These are phyloP conservation scores for Clarireedia hainanense DNA, from an alignment of 2,329 filamentous ascomycete species.

Conservation along the genomic window DNA sequence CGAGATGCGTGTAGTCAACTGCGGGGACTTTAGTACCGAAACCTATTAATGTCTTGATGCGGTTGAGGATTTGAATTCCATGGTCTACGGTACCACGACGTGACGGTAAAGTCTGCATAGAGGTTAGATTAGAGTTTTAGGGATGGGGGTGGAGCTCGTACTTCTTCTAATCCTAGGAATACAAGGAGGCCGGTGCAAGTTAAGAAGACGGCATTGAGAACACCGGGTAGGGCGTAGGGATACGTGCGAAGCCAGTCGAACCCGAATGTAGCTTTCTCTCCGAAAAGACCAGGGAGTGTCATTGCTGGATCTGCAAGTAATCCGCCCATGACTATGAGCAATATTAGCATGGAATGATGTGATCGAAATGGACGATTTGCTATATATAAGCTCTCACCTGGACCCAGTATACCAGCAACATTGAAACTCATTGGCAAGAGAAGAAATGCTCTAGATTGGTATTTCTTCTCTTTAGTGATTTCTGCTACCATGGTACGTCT, in stretches of 20 bases:
- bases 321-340: constrained; percentile 30
- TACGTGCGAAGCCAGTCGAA: constrained; percentile 31
- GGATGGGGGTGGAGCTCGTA: not conserved
- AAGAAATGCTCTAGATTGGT: constrained; percentile 35
- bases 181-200: constrained; percentile 25
- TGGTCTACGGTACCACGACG: constrained; percentile 2
- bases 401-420: constrained; percentile 38
- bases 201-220: constrained; percentile 30
- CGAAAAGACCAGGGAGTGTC: constrained; percentile 26
- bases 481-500: constrained; percentile 64
- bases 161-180: constrained; percentile 28
- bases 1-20: constrained; percentile 14
- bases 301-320: constrained; percentile 35
- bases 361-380: not conserved
- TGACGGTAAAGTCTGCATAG: constrained; percentile 5
- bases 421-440: constrained; percentile 59
- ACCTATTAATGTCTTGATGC: constrained; percentile 1
- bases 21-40: not conserved
- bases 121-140: not conserved
- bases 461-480: constrained; percentile 61
- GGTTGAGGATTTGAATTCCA: constrained; percentile 5
- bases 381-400: constrained; percentile 42
- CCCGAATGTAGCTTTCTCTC: constrained; percentile 31
- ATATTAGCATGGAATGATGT: constrained; percentile 5
- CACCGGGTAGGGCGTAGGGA: constrained; percentile 36